phyloP scores from a whole-genome alignment of 352 stramenopile genomes.

The Phytophthora fragariae region DNA sequence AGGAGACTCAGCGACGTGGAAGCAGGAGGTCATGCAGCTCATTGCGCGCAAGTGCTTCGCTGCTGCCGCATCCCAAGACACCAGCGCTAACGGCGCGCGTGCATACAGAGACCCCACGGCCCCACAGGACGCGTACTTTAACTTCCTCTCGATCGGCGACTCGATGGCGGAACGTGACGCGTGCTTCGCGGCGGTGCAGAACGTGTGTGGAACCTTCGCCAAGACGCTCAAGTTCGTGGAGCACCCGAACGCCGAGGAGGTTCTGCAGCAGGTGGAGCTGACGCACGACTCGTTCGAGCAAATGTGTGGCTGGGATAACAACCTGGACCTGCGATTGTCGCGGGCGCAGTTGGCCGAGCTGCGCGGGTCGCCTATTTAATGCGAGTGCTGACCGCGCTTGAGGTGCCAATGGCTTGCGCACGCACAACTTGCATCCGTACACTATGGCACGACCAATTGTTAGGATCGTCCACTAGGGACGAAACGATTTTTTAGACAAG shows the following conservation, averaged over 20 bases:
- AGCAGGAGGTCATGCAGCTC: conserved; percentile 89
- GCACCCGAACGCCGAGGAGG: conserved; percentile 78
- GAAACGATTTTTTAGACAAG: conserved; percentile 32
- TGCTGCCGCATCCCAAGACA: conserved; percentile 26
- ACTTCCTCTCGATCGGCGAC: conserved; percentile 85
- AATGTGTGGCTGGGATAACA: conserved; percentile 81
- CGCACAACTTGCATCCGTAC: conserved; percentile 9
- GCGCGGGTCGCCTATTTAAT: conserved; percentile 53
- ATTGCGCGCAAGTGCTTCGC: conserved; percentile 87
- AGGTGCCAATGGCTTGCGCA: no score
- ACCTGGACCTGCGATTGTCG: conserved; percentile 81
- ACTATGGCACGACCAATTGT: conserved; percentile 22
- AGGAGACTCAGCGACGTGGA: conserved; percentile 84
- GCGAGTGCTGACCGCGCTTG: neutral
- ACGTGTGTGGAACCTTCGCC: conserved; percentile 73
- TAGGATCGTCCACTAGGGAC: conserved; percentile 46
- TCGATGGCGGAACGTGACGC: conserved; percentile 90
- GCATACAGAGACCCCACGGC: conserved; percentile 6
- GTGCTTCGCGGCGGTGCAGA: conserved; percentile 73
- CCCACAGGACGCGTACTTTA: conserved; percentile 64
- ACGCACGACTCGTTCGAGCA: conserved; percentile 88
- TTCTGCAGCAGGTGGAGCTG: conserved; percentile 86
- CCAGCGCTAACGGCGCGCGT: neutral
- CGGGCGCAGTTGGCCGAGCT: conserved; percentile 79
- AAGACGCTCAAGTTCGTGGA: conserved; percentile 92